Percentiles rank a stretch among this genome's conserved stretches.
phyloP scores from a whole-genome alignment of 1,139 yeast genomes.

The Candida freyschussii region DNA sequence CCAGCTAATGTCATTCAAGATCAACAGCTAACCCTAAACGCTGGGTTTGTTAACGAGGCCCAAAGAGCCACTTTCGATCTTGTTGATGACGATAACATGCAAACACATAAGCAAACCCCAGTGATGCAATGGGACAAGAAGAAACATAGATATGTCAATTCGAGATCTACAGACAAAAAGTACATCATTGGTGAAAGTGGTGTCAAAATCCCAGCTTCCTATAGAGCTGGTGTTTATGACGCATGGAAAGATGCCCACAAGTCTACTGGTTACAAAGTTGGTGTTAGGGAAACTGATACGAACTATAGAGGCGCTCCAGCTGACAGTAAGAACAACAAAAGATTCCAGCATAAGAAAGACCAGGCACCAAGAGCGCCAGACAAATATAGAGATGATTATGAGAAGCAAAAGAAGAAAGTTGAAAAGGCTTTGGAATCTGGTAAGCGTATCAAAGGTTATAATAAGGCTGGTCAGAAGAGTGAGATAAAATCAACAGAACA shows the following conservation, averaged over 20 bases:
- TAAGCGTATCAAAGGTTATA: slow-evolving; percentile 64
- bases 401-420: slow-evolving; percentile 78
- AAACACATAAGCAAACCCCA: slow-evolving; percentile 58
- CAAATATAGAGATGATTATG: slow-evolving; percentile 81
- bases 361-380: slow-evolving; percentile 90
- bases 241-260: slow-evolving; percentile 81
- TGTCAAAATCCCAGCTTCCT: slow-evolving; percentile 86
- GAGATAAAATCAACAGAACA: slow-evolving; percentile 70
- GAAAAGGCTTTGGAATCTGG: slow-evolving; percentile 79
- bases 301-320: slow-evolving; percentile 4
- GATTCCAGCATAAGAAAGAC: slow-evolving; percentile 67
- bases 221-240: slow-evolving; percentile 85
- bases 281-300: slow-evolving; percentile 43
- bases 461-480: slow-evolving; percentile 40
- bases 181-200: slow-evolving; percentile 95
- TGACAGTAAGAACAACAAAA: slow-evolving; percentile 37
- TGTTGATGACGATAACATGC: slow-evolving; percentile 69
- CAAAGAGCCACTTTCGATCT: slow-evolving; percentile 81
- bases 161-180: slow-evolving; percentile 75
- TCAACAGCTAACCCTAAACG: slow-evolving; percentile 57
- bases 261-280: slow-evolving; percentile 48
- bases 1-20: slow-evolving; percentile 79
- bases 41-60: slow-evolving; percentile 82
- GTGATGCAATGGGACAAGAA: slow-evolving; percentile 91
- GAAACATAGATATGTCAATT: slow-evolving; percentile 84